Evolutionary conservation across 257 asterid genomes (phyloP).

Genomic region (Jasminum sambac): DNA sequence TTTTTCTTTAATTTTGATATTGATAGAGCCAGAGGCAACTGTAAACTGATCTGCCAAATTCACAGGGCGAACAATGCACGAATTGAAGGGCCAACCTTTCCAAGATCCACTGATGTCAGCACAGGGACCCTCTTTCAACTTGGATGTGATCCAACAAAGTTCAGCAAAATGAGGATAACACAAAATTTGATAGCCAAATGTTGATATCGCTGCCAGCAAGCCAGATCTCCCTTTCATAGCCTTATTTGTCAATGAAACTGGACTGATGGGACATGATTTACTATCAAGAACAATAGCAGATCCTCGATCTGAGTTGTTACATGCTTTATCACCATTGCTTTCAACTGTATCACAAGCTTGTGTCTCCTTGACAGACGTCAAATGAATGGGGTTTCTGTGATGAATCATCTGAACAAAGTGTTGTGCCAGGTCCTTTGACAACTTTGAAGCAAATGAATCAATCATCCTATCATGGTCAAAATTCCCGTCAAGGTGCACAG

Average conservation of each 20-base stretch:
- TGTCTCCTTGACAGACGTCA: conserved; percentile 33
- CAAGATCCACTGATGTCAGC: conserved; percentile 71
- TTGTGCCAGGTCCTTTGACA: conserved; percentile 72
- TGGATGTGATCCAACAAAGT: conserved; percentile 98
- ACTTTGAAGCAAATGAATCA: conserved; percentile 54
- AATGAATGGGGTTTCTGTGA: conserved; percentile 48
- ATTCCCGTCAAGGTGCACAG: conserved; percentile 66
- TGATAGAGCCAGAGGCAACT: conserved; percentile 42
- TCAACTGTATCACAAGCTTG: conserved; percentile 35
- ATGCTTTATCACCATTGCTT: conserved; percentile 32
- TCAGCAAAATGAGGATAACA: conserved; percentile 95
- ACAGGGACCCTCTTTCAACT: conserved; percentile 87
- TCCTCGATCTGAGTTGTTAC: conserved; percentile 23
- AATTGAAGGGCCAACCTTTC: conserved; percentile 97
- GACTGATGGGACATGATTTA: conserved; percentile 38
- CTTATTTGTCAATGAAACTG: conserved; percentile 41
- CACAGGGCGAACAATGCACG: conserved; percentile 77
- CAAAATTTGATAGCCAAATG: conserved; percentile 87
- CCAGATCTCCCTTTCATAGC: conserved; percentile 65
- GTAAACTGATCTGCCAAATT: conserved; percentile 42
- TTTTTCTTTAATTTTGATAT: conserved; percentile 46
- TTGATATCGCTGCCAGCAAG: conserved; percentile 74
- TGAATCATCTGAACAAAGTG: conserved; percentile 69
- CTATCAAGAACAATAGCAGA: conserved; percentile 26
- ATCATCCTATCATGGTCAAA: conserved; percentile 54